These are phyloP conservation scores for Globisporangium uncinulatum DNA, from an alignment of 352 stramenopile species.

Conservation along the genomic window DNA sequence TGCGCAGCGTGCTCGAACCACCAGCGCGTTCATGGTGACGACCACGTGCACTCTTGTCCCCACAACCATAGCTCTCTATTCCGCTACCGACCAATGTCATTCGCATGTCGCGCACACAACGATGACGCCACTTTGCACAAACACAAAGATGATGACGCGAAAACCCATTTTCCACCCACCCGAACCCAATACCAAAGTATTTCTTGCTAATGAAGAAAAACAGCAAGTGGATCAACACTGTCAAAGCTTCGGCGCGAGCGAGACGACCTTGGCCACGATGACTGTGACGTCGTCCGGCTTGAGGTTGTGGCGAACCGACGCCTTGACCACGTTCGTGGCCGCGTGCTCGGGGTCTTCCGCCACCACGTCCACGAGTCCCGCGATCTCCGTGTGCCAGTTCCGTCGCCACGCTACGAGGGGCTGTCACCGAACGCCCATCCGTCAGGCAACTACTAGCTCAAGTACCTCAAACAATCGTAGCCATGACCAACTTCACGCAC, in stretches of 20 bases:
- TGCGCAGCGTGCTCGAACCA: too few relatives aligned
- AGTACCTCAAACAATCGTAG: background rate
- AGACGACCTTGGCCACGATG: conserved; percentile 65
- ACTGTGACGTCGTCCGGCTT: conserved; percentile 82
- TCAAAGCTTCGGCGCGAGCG: conserved; percentile 47
- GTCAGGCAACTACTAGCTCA: background rate
- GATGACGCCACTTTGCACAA: too few relatives aligned
- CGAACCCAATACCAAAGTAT: conserved; percentile 1
- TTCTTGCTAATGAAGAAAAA: background rate
- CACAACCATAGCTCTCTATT: too few relatives aligned
- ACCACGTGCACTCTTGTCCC: too few relatives aligned
- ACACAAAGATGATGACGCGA: too few relatives aligned
- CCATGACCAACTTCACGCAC: conserved; percentile 21
- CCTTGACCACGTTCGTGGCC: conserved; percentile 57
- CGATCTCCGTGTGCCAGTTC: conserved; percentile 56
- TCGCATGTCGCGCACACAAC: too few relatives aligned
- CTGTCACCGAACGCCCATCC: conserved; percentile 14
- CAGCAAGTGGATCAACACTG: background rate
- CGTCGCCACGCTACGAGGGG: conserved; percentile 54
- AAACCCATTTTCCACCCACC: too few relatives aligned
- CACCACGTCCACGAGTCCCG: conserved; percentile 54
- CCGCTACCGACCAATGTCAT: too few relatives aligned
- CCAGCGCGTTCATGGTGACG: too few relatives aligned
- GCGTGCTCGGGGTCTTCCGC: conserved; percentile 37
- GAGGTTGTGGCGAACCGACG: conserved; percentile 73